Percentiles rank a stretch among this genome's conserved stretches.
Conservation (phyloP, 2,329 filamentous ascomycete species). For the Zymoseptoria passerinii region DNA sequence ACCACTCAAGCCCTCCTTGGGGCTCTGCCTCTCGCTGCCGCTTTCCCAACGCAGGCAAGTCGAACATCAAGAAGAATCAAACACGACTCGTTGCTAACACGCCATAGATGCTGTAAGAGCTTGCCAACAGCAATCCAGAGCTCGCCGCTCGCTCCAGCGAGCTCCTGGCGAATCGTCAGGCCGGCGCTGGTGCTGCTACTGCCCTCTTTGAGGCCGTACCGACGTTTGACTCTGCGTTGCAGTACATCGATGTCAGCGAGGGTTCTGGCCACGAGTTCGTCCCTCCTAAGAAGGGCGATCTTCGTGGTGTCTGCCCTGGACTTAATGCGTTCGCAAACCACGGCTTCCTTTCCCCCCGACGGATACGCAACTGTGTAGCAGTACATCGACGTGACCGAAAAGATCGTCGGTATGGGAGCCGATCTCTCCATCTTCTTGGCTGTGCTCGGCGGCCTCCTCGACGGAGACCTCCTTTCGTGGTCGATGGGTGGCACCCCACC, state of each 20-base stretch:
- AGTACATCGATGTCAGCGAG: conserved; percentile 21
- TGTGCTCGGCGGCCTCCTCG: conserved; percentile 27
- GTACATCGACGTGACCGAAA: conserved; percentile 22
- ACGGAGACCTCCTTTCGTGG: conserved; percentile 26
- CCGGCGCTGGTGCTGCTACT: conserved; percentile 17
- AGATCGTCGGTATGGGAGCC: conserved; percentile 29
- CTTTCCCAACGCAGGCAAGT: conserved; percentile 9
- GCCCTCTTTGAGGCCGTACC: conserved; percentile 21
- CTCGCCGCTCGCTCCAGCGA: conserved; percentile 7
- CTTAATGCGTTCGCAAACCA: conserved; percentile 24
- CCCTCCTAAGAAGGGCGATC: conserved; percentile 22
- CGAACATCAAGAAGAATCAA: no score
- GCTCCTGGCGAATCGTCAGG: conserved; percentile 11
- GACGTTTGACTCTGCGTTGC: conserved; percentile 24
- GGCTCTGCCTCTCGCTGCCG: conserved; percentile 4
- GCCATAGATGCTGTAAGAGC: conserved; percentile 3
- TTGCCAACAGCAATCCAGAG: conserved; percentile 10
- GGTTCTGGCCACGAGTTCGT: conserved; percentile 23
- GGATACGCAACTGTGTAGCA: conserved; percentile 26
- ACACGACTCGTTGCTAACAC: not conserved
- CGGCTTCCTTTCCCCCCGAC: conserved; percentile 27
- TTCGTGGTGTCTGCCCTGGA: conserved; percentile 29
- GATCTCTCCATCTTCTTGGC: conserved; percentile 28
- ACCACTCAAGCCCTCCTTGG: conserved; percentile 1
- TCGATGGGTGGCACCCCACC: conserved; percentile 25